These are phyloP conservation scores for Pleurotus ostreatus DNA, from an alignment of 768 basidiomycete genomes.

Conservation along the genomic window DNA sequence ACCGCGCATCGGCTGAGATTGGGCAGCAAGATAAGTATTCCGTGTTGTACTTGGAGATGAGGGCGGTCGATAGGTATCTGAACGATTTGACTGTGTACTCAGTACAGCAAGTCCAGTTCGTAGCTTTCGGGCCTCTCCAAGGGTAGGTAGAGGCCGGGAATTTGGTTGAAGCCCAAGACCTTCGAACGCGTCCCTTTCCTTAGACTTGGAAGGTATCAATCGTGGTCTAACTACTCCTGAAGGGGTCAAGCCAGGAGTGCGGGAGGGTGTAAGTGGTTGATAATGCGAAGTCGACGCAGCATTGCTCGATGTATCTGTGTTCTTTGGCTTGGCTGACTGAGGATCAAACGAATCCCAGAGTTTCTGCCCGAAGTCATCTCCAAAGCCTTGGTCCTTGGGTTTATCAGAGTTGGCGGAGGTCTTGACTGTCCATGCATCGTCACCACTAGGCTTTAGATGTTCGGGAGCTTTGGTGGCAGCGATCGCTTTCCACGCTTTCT, in stretches of 20 bases:
- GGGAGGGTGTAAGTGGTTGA: constrained; percentile 24
- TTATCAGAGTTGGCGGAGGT: constrained; percentile 16
- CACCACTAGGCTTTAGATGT: constrained; percentile 15
- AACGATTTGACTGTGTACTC: constrained; percentile 24
- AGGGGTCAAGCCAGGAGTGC: constrained; percentile 15
- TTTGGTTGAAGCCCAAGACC: constrained; percentile 56
- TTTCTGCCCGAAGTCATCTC: constrained; percentile 56
- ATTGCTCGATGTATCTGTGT: constrained; percentile 13
- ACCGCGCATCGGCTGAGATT: constrained; percentile 14
- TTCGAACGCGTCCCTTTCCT: constrained; percentile 74
- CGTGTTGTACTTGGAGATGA: constrained; percentile 7
- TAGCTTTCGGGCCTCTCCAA: constrained; percentile 71
- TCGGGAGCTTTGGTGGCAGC: constrained; percentile 20
- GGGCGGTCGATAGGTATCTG: constrained; percentile 10
- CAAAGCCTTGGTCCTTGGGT: constrained; percentile 44
- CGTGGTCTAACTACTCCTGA: constrained; percentile 7
- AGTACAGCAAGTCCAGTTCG: constrained; percentile 66
- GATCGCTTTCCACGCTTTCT: constrained; percentile 43
- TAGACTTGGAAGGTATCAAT: constrained; percentile 5
- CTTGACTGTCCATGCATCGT: constrained; percentile 39
- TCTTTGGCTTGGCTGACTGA: constrained; percentile 16
- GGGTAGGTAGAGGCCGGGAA: constrained; percentile 53
- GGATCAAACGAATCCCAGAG: constrained; percentile 51
- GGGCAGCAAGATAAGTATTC: neutral
- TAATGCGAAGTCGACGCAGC: constrained; percentile 12